phyloP scores from a whole-genome alignment of 495 filamentous ascomycete genomes.

The Penicillium atrosanguineum region DNA sequence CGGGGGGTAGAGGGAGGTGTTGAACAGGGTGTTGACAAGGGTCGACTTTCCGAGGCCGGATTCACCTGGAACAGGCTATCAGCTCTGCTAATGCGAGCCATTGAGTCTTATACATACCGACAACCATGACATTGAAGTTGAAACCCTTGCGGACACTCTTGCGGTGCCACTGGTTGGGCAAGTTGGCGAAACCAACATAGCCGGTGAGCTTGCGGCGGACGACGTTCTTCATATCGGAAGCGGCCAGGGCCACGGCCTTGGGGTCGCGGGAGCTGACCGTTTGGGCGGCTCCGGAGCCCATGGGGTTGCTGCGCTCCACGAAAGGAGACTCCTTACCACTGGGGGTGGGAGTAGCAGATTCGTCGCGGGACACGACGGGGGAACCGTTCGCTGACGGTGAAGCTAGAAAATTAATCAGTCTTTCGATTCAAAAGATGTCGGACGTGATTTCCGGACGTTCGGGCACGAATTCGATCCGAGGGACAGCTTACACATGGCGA shows the following conservation, averaged over 20 bases:
- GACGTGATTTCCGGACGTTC: neutral
- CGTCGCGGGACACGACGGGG: slow-evolving; percentile 33
- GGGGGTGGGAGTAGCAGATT: slow-evolving; percentile 23
- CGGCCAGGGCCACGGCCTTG: slow-evolving; percentile 72
- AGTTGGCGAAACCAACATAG: slow-evolving; percentile 97
- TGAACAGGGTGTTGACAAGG: slow-evolving; percentile 98
- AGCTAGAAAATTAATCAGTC: slow-evolving; percentile 39
- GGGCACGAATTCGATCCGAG: slow-evolving; percentile 5
- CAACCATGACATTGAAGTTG: slow-evolving; percentile 99
- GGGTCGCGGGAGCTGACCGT: slow-evolving; percentile 80
- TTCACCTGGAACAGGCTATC: slow-evolving; percentile 64
- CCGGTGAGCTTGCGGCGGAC: slow-evolving; percentile 97
- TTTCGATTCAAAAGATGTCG: slow-evolving; percentile 6
- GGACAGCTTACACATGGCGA: slow-evolving; percentile 45
- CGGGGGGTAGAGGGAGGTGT: slow-evolving; percentile 97
- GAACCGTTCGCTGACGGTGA: slow-evolving; percentile 42
- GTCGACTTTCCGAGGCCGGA: slow-evolving; percentile 99
- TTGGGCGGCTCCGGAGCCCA: slow-evolving; percentile 59
- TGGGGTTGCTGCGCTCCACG: slow-evolving; percentile 60
- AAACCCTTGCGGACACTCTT: slow-evolving; percentile 99
- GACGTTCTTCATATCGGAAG: slow-evolving; percentile 91
- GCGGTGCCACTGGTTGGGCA: slow-evolving; percentile 99
- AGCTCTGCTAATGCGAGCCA: neutral
- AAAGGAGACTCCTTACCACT: slow-evolving; percentile 56
- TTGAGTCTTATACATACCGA: slow-evolving; percentile 63